Evolutionary conservation across 1,284 basidiomycete species (phyloP).

Genomic region (Entoloma clypeatum): DNA sequence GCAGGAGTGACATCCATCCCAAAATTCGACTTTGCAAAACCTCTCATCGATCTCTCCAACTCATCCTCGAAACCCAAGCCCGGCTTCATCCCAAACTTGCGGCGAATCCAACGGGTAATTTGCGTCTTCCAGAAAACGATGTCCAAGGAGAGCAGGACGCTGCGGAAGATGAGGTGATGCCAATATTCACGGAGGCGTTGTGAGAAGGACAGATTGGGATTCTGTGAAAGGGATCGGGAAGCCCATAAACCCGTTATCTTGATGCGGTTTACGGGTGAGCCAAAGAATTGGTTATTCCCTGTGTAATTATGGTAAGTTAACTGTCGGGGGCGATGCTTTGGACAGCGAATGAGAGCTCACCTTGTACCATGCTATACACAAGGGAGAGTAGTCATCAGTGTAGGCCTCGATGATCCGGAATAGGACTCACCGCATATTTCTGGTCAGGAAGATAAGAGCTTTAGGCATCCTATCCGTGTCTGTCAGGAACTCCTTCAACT

Average conservation of each 20-base stretch:
- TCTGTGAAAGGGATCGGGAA: conserved; percentile 48
- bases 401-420: not conserved
- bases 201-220: conserved; percentile 34
- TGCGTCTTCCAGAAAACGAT: conserved; percentile 54
- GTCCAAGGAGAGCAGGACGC: conserved; percentile 53
- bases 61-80: conserved; percentile 58
- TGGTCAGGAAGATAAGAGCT: conserved; percentile 77
- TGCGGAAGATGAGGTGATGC: conserved; percentile 50
- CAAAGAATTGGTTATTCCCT: conserved; percentile 76
- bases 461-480: conserved; percentile 72
- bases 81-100: conserved; percentile 29
- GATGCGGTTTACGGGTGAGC: conserved; percentile 83
- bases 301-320: conserved; percentile 1
- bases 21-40: conserved; percentile 54
- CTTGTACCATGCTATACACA: conserved; percentile 57
- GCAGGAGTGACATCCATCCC: conserved; percentile 50
- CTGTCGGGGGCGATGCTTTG: not conserved
- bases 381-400: not conserved
- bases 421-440: conserved; percentile 73
- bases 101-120: conserved; percentile 44
- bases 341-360: conserved; percentile 26
- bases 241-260: conserved; percentile 79
- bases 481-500: conserved; percentile 53
- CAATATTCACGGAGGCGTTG: conserved; percentile 46
- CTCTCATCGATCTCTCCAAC: conserved; percentile 56